Evolutionary conservation across 2,329 filamentous ascomycete genomes (phyloP).

Genomic region (Parascedosporium putredinis): DNA sequence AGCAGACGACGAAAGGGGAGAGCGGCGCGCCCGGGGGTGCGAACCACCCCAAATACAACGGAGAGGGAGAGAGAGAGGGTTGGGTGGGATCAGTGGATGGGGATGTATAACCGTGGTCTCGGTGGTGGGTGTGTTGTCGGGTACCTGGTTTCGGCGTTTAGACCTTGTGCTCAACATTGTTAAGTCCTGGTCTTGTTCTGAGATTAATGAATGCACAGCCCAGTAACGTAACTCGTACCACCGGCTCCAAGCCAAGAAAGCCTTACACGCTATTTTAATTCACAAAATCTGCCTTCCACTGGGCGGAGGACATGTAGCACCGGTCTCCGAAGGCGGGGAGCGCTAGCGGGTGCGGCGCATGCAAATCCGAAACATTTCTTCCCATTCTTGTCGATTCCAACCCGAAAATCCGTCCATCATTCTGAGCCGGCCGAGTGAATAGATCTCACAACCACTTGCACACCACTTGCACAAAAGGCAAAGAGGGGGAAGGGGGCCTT

Average conservation of each 20-base stretch:
- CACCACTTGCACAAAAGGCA: too few relatives aligned
- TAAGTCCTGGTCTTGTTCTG: neutral
- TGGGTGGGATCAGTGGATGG: too few relatives aligned
- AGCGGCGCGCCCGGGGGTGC: too few relatives aligned
- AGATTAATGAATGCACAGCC: neutral
- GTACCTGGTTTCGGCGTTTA: constrained; percentile 2
- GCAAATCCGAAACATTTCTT: neutral
- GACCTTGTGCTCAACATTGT: too few relatives aligned
- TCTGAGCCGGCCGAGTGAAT: neutral
- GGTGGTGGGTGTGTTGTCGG: neutral
- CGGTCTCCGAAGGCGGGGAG: neutral
- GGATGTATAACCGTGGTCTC: neutral
- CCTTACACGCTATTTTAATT: neutral
- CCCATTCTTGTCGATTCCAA: too few relatives aligned
- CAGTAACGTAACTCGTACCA: neutral
- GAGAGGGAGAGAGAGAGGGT: neutral
- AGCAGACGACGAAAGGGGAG: too few relatives aligned
- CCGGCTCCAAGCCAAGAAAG: neutral
- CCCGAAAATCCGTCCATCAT: neutral
- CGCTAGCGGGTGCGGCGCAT: constrained; percentile 1
- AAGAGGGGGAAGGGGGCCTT: too few relatives aligned
- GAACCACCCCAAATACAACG: too few relatives aligned
- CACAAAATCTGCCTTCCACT: neutral
- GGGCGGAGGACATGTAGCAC: neutral
- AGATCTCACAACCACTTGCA: too few relatives aligned